Evolutionary conservation across 139 green algal genomes (phyloP).

Genomic region (Deuterostichococcus epilithicus): DNA sequence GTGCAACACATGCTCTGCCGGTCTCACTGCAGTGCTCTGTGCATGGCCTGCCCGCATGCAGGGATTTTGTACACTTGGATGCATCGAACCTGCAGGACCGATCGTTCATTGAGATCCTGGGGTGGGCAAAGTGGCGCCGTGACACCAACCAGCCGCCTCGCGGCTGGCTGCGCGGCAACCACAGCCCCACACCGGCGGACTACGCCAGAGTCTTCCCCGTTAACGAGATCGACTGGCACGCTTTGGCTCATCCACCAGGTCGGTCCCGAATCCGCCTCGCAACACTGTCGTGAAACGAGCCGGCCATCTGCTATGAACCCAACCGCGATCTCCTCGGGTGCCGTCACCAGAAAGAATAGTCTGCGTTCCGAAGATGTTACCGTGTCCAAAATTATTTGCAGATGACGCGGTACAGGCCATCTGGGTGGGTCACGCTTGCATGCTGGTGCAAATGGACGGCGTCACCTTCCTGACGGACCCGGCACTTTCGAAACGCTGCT

Average conservation of each 20-base stretch:
- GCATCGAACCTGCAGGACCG: slow-evolving; percentile 29
- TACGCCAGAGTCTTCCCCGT: slow-evolving; percentile 23
- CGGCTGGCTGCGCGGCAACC: slow-evolving; percentile 17
- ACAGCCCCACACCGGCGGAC: slow-evolving; percentile 8
- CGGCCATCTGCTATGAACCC: neutral
- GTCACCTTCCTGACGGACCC: slow-evolving; percentile 75
- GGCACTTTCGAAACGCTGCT: slow-evolving; percentile 53
- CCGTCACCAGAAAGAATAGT: neutral
- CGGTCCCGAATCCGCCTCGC: too few relatives aligned
- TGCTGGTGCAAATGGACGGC: slow-evolving; percentile 64
- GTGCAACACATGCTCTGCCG: too few relatives aligned
- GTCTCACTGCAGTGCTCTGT: too few relatives aligned
- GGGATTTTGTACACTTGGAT: too few relatives aligned
- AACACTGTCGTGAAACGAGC: too few relatives aligned
- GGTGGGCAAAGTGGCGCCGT: slow-evolving; percentile 15
- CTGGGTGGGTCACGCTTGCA: slow-evolving; percentile 68
- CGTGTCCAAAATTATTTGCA: slow-evolving; percentile 9
- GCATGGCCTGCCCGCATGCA: too few relatives aligned
- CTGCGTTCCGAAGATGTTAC: neutral
- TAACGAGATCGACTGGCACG: slow-evolving; percentile 8
- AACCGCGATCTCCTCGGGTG: neutral
- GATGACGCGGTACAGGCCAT: slow-evolving; percentile 39
- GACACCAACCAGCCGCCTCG: neutral
- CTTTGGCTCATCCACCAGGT: slow-evolving; percentile 6
- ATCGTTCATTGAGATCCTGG: slow-evolving; percentile 13